phyloP scores from a whole-genome alignment of 169 alveolate genomes.

The Plasmodium knowlesi region DNA sequence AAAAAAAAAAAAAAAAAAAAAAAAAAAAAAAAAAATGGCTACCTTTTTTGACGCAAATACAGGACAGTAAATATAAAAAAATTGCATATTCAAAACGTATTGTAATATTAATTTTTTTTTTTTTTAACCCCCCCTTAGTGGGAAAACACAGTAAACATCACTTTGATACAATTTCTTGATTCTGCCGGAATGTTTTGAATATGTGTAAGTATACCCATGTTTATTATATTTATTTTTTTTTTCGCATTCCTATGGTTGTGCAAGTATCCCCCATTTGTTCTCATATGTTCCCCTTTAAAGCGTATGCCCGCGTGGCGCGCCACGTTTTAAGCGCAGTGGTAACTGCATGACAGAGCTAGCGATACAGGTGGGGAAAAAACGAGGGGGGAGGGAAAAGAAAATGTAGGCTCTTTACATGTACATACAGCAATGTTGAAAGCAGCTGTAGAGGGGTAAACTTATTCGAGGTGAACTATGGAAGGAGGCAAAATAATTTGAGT shows the following conservation, averaged over 20 bases:
- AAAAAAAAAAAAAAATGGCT: neutral
- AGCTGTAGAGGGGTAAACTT: neutral
- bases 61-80: neutral
- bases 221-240: neutral
- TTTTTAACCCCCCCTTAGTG: neutral
- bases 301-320: neutral
- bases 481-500: neutral
- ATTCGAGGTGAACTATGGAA: neutral
- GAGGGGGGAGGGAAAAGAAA: neutral
- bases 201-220: neutral
- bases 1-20: too few relatives aligned
- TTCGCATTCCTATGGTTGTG: neutral
- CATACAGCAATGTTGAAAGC: neutral
- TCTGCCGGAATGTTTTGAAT: neutral
- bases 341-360: neutral
- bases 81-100: neutral
- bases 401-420: neutral
- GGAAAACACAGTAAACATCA: neutral
- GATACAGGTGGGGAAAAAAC: neutral
- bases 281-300: neutral
- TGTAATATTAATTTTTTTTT: neutral
- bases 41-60: neutral
- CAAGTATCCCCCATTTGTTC: neutral
- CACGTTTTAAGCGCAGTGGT: neutral
- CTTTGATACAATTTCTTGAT: neutral